These are phyloP conservation scores for Gaertneriomyces semiglobifer DNA, from an alignment of 192 early-diverging fungal species.

Conservation along the genomic window DNA sequence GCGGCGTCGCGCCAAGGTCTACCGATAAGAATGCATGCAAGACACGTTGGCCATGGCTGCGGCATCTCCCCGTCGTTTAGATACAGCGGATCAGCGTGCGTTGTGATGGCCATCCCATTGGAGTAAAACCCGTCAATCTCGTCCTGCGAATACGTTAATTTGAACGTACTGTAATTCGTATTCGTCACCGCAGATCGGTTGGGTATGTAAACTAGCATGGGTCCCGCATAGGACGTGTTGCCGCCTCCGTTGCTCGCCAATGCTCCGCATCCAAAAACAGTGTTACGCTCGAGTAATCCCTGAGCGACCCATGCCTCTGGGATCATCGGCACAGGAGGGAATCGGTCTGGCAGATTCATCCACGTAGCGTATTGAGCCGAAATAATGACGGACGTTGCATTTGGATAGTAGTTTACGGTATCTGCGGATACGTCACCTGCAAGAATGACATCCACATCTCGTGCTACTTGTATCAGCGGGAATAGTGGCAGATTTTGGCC, in stretches of 20 bases:
- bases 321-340: slow-evolving; percentile 25
- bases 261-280: slow-evolving; percentile 32
- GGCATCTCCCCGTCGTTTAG: too few relatives aligned
- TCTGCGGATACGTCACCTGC: slow-evolving; percentile 23
- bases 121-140: slow-evolving; percentile 10
- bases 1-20: slow-evolving; percentile 1
- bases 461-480: slow-evolving; percentile 10
- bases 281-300: slow-evolving; percentile 12
- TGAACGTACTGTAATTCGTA: slow-evolving; percentile 31
- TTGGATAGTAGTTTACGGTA: slow-evolving; percentile 15
- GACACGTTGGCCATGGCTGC: slow-evolving; percentile 11
- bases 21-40: slow-evolving; percentile 12
- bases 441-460: slow-evolving; percentile 21
- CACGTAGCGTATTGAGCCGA: slow-evolving; percentile 18
- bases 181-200: slow-evolving; percentile 8
- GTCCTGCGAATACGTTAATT: slow-evolving; percentile 8
- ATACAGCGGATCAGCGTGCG: too few relatives aligned
- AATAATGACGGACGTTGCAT: slow-evolving; percentile 24
- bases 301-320: slow-evolving; percentile 22
- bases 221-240: slow-evolving; percentile 8
- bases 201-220: slow-evolving; percentile 31
- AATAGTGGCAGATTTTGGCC: slow-evolving; percentile 31
- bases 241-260: neutral
- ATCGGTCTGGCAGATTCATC: neutral
- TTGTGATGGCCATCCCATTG: slow-evolving; percentile 5